Conservation (phyloP, 192 early-diverging fungal species). For the Gryganskiella cystojenkinii region DNA sequence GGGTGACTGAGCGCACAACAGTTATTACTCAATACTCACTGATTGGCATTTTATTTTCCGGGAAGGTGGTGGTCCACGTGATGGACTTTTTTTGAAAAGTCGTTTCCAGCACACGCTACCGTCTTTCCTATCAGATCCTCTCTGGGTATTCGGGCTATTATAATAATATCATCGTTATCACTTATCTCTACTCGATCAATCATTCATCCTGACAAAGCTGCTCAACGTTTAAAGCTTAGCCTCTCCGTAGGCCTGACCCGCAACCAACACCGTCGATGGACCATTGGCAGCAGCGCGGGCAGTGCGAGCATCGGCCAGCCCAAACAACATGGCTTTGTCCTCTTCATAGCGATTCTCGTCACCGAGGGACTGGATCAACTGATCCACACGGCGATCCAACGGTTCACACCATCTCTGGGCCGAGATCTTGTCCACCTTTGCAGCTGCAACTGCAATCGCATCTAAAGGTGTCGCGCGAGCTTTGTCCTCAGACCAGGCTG, state of each 20-base stretch:
- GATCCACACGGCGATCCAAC: slow-evolving; percentile 39
- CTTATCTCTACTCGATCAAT: no score
- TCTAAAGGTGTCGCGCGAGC: slow-evolving; percentile 15
- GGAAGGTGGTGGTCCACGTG: no score
- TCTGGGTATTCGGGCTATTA: no score
- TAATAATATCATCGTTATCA: no score
- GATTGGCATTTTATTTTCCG: no score
- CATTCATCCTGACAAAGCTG: background rate
- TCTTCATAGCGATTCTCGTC: slow-evolving; percentile 36
- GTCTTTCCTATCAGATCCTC: no score
- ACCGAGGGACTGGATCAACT: slow-evolving; percentile 40
- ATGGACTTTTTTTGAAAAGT: no score
- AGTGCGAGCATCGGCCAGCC: slow-evolving; percentile 32
- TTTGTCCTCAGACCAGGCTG: slow-evolving; percentile 52
- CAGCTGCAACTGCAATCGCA: slow-evolving; percentile 6
- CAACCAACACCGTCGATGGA: background rate
- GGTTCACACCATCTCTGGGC: slow-evolving; percentile 50
- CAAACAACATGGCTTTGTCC: slow-evolving; percentile 41
- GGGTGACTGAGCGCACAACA: no score
- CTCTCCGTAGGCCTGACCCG: slow-evolving; percentile 13
- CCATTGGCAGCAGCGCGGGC: background rate
- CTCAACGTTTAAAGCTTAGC: slow-evolving; percentile 22
- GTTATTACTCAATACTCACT: no score
- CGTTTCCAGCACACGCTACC: no score
- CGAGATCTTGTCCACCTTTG: slow-evolving; percentile 34